Evolutionary conservation across 257 asterid genomes (phyloP).

Genomic region (Schizonepeta tenuifolia): DNA sequence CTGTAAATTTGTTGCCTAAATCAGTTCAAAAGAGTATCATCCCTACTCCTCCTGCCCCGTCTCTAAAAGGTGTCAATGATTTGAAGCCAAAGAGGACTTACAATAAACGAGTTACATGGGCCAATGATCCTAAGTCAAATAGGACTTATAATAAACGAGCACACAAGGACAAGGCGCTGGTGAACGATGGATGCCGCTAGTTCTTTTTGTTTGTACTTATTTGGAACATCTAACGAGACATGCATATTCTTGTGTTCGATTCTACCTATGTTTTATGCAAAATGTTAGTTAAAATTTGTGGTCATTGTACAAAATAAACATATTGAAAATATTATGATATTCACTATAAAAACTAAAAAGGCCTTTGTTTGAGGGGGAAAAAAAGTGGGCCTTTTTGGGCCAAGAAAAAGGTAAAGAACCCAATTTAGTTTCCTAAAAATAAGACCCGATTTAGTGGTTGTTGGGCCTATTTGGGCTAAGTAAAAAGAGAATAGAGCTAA

Average conservation of each 20-base stretch:
- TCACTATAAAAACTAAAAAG: no score
- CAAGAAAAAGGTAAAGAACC: no score
- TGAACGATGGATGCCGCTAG: background rate
- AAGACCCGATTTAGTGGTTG: no score
- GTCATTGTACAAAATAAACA: no score
- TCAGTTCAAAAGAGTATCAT: background rate
- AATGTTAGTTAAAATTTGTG: background rate
- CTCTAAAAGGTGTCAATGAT: background rate
- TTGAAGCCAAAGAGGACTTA: background rate
- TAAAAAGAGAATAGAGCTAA: no score
- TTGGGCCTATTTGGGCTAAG: no score
- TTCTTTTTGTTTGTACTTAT: background rate
- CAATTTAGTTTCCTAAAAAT: no score
- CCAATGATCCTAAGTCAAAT: background rate
- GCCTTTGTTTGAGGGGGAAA: no score
- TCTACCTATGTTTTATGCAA: background rate
- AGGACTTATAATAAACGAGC: background rate
- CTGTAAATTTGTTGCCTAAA: slow-evolving; percentile 23
- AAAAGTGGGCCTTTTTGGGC: no score
- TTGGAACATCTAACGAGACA: background rate
- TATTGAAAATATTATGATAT: no score
- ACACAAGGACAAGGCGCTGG: background rate
- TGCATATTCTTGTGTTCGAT: background rate
- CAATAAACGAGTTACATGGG: no score
- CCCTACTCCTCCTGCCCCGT: slow-evolving; percentile 3